These are phyloP conservation scores for Cucumis hystrix DNA, from an alignment of 306 rosid genomes.

Conservation along the genomic window DNA sequence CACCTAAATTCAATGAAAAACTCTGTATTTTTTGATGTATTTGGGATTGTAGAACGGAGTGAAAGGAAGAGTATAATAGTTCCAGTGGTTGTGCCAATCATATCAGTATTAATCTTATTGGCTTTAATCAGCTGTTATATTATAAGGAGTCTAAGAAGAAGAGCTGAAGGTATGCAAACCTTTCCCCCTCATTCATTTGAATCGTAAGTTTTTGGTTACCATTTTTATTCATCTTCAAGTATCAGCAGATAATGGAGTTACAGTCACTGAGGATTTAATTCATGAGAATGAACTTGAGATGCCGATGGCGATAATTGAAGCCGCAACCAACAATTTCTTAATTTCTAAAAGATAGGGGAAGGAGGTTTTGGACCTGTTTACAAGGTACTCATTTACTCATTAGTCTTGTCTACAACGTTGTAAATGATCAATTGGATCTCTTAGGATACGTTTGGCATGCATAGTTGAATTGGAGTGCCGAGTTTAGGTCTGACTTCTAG, in stretches of 20 bases:
- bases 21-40: too few species aligned
- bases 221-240: neutral
- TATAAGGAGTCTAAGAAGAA: neutral
- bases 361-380: conserved; percentile 10
- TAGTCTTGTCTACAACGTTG: too few species aligned
- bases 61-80: neutral
- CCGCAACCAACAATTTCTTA: conserved; percentile 2
- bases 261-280: neutral
- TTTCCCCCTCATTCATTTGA: neutral
- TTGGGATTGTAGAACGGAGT: neutral
- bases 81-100: neutral
- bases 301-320: neutral
- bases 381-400: neutral
- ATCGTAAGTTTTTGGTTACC: neutral
- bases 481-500: too few species aligned
- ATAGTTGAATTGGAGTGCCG: too few species aligned
- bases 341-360: conserved; percentile 5
- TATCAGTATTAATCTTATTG: neutral
- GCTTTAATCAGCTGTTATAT: neutral
- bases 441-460: too few species aligned
- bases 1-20: neutral
- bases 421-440: too few species aligned
- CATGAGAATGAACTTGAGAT: conserved; percentile 2
- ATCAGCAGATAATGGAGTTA: neutral
- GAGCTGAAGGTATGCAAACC: neutral